Evolutionary conservation across 1,284 basidiomycete genomes (phyloP).

Genomic region (Lignosus rhinocerotis): DNA sequence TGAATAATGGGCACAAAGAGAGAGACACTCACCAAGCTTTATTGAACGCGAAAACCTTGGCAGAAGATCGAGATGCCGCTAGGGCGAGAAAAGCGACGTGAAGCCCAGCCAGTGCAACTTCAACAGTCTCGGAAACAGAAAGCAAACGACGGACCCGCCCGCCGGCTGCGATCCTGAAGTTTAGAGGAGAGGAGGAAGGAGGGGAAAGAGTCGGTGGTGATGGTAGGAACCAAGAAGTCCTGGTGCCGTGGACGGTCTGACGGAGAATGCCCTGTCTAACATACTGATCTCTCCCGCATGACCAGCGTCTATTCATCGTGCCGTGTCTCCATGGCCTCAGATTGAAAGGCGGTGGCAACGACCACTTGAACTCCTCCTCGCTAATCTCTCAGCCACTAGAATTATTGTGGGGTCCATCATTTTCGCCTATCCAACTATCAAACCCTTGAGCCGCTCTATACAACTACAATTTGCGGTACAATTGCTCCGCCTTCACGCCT

Average conservation of each 20-base stretch:
- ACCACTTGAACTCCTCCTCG: neutral
- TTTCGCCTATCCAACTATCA: too few relatives aligned
- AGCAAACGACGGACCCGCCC: slow-evolving; percentile 53
- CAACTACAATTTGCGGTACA: neutral
- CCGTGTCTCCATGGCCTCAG: slow-evolving; percentile 4
- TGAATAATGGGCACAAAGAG: slow-evolving; percentile 2
- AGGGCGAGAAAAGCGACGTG: slow-evolving; percentile 40
- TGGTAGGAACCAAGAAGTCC: slow-evolving; percentile 23
- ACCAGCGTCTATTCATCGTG: neutral
- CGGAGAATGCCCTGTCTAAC: slow-evolving; percentile 1
- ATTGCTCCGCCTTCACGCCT: neutral
- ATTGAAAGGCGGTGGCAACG: neutral
- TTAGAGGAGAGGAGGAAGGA: slow-evolving; percentile 29
- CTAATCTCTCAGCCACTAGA: neutral
- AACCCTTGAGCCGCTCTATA: neutral
- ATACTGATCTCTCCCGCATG: neutral
- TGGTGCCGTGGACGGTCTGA: slow-evolving; percentile 11
- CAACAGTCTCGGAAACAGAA: slow-evolving; percentile 14
- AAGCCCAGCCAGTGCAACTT: slow-evolving; percentile 32
- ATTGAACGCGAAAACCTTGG: slow-evolving; percentile 30
- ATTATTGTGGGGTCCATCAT: too few relatives aligned
- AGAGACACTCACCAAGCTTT: slow-evolving; percentile 16
- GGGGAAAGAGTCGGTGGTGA: slow-evolving; percentile 16
- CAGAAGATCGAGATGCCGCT: slow-evolving; percentile 40
- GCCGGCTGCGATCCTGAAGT: slow-evolving; percentile 33